Conservation (phyloP, 2,329 filamentous ascomycete genomes). For the Sclerotinia sclerotiorum region DNA sequence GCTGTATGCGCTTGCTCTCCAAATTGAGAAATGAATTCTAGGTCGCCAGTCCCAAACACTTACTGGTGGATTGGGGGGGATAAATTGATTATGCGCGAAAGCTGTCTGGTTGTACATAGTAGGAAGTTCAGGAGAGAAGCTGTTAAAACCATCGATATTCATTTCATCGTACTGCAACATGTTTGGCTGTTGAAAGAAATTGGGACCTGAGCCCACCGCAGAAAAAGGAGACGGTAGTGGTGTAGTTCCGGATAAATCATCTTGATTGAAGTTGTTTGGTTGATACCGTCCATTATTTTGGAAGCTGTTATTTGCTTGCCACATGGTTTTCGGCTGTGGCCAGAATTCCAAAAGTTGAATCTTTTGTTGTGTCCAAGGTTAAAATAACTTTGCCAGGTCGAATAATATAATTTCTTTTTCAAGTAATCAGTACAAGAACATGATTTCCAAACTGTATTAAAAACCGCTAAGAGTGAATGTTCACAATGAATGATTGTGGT, state of each 20-base stretch:
- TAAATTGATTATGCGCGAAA: constrained; percentile 35
- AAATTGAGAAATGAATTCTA: neutral
- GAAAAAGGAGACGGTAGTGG: constrained; percentile 24
- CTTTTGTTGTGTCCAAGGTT: neutral
- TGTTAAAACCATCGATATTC: constrained; percentile 27
- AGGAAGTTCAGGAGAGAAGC: constrained; percentile 32
- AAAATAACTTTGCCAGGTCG: neutral
- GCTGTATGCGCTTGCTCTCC: constrained; percentile 25
- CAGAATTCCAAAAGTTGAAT: neutral
- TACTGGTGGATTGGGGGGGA: constrained; percentile 32
- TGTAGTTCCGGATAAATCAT: constrained; percentile 25
- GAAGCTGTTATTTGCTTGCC: constrained; percentile 35
- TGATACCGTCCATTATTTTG: constrained; percentile 32
- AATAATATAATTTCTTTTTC: neutral
- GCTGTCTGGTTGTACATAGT: constrained; percentile 30
- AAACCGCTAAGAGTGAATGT: constrained; percentile 5
- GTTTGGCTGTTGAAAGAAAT: constrained; percentile 30
- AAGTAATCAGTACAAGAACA: neutral
- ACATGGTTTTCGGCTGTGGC: constrained; percentile 29
- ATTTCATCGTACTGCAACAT: constrained; percentile 29
- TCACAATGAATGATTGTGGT: constrained; percentile 11
- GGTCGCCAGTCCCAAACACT: constrained; percentile 25
- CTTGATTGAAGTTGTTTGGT: constrained; percentile 34
- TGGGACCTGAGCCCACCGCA: constrained; percentile 25
- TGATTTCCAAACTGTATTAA: neutral